Evolutionary conservation across 2,329 filamentous ascomycete species (phyloP), one percentile per base, ranked within the genome.

Genomic region (Didymellaceae sp.): DNA sequence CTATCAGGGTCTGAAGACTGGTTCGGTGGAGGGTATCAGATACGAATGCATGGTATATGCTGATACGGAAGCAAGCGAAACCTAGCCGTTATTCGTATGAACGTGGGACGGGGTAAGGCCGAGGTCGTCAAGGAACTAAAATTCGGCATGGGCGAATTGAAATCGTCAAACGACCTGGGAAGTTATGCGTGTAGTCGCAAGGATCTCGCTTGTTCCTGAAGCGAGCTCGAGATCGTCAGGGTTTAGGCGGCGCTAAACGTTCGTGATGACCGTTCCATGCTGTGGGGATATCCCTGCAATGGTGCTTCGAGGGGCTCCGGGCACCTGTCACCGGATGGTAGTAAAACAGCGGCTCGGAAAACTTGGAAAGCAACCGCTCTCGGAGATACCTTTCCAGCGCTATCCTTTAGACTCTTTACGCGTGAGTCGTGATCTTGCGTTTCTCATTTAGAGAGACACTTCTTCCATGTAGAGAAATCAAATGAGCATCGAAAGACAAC

Each of bases 201-300:
- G 61, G 60, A 51, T 32, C 28, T 57, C 43, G 43, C 47, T 55
- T 47, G 56, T 44, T 45, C 14, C 44, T 45, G 48, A 32, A 53
- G 39, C 45, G 50, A 50, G 31, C 38, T 45, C 38, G 37, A 47
- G 62, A 56, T 57, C 37, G 34, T 40, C 37, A 54, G 58, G 45
- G 63, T 58, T 61, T 31, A 38, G 44, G 53, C 31, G 31, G 59
- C 48, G 52, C 55, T 61, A 57, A 53, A 38, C 28, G 45, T 56
- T 63, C 60, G 61, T 56, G 54, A 55, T 55, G 51, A 58, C 30
- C 47, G 45, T 58, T 48, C 47, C 39, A 52, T 51, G 47, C 48
- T 40, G 52, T 37, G 47, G 61, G 62, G 53, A 55, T 35, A 67
- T 60, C 66, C 67, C 54, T 68, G 67, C 48, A 46, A 17, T 49